These are phyloP conservation scores for Beauveria sp. DNA, from an alignment of 2,329 filamentous ascomycete genomes.

Conservation along the genomic window DNA sequence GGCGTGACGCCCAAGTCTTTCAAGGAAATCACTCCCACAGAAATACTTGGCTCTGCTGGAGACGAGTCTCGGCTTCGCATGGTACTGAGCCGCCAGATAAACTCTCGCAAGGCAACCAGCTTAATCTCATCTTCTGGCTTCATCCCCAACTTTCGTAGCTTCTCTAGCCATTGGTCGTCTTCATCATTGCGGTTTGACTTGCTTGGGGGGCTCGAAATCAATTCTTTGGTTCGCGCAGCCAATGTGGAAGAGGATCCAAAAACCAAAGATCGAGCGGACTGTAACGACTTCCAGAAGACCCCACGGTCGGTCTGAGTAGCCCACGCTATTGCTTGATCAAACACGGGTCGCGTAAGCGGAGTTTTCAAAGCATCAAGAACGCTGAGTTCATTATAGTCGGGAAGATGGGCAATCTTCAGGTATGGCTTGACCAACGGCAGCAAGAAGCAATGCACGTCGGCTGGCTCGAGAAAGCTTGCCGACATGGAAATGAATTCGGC, in stretches of 20 bases:
- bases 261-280: conserved; percentile 54
- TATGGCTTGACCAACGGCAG: conserved; percentile 75
- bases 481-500: conserved; percentile 74
- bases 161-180: conserved; percentile 86
- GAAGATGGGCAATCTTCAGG: conserved; percentile 62
- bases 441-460: conserved; percentile 78
- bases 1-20: conserved; percentile 70
- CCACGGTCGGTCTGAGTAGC: conserved; percentile 73
- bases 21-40: conserved; percentile 53
- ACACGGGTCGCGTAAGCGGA: conserved; percentile 69
- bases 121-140: conserved; percentile 80
- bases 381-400: conserved; percentile 60
- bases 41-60: conserved; percentile 25
- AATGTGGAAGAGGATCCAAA: conserved; percentile 53
- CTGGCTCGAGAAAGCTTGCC: conserved; percentile 65
- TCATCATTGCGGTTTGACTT: conserved; percentile 74
- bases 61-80: conserved; percentile 53
- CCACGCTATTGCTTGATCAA: conserved; percentile 84
- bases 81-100: conserved; percentile 78
- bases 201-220: conserved; percentile 49
- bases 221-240: conserved; percentile 48
- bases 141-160: conserved; percentile 78
- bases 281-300: conserved; percentile 76
- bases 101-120: conserved; percentile 75
- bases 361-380: conserved; percentile 77